Conservation (phyloP, 768 basidiomycete species). For the Suillus paluster region DNA sequence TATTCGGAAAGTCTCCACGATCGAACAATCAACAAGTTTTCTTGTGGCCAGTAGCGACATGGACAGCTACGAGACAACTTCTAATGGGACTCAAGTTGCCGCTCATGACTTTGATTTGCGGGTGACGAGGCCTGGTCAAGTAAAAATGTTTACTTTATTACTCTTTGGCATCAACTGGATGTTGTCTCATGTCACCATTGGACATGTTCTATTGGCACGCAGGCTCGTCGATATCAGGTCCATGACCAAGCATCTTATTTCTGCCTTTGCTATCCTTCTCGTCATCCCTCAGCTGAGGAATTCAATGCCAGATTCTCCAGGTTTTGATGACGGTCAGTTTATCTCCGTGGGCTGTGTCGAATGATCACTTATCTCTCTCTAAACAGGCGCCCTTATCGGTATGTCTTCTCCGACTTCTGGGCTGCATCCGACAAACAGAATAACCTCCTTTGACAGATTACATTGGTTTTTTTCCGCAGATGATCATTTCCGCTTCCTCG, state of each 20-base stretch:
- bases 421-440: neutral
- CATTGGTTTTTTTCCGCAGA: conserved; percentile 65
- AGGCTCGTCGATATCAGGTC: conserved; percentile 34
- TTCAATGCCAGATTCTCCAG: conserved; percentile 63
- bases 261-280: conserved; percentile 46
- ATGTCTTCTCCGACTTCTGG: conserved; percentile 11
- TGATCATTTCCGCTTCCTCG: conserved; percentile 49
- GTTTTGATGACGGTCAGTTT: conserved; percentile 42
- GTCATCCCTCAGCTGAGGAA: conserved; percentile 54
- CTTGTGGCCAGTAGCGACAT: conserved; percentile 44
- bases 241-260: conserved; percentile 43
- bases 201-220: conserved; percentile 48
- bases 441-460: conserved; percentile 38
- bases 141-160: conserved; percentile 47
- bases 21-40: conserved; percentile 53
- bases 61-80: conserved; percentile 37
- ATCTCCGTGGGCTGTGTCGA: conserved; percentile 15
- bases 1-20: conserved; percentile 47
- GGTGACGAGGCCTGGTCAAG: conserved; percentile 49
- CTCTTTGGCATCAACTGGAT: conserved; percentile 57
- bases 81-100: conserved; percentile 21
- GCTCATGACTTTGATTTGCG: conserved; percentile 51
- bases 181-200: conserved; percentile 55
- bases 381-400: conserved; percentile 53
- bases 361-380: neutral